Evolutionary conservation across 2,329 filamentous ascomycete species (phyloP).

Genomic region (Elsinoe perseae): DNA sequence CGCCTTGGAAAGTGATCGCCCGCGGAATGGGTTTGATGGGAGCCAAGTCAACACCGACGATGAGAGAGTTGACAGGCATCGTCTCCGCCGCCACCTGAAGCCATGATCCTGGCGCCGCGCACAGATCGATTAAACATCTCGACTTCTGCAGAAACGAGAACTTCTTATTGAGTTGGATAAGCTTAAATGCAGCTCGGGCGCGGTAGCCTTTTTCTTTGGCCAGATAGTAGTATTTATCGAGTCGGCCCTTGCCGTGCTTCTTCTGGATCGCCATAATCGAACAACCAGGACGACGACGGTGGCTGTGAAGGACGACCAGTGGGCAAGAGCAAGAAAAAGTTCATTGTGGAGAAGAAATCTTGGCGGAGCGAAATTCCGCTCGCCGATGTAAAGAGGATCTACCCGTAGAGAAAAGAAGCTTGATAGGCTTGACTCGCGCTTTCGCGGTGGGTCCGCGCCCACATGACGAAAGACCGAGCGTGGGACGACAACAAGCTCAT

Average conservation of each 20-base stretch:
- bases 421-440: background rate
- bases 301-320: background rate
- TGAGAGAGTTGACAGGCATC: conserved; percentile 84
- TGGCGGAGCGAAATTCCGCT: conserved; percentile 1
- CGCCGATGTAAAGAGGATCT: no score
- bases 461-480: conserved; percentile 11
- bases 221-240: conserved; percentile 98
- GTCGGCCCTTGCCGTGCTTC: conserved; percentile 96
- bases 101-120: conserved; percentile 94
- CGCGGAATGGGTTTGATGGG: conserved; percentile 94
- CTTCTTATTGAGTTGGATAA: conserved; percentile 98
- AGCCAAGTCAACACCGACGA: conserved; percentile 86
- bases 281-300: background rate
- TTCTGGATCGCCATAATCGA: conserved; percentile 84
- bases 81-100: conserved; percentile 92
- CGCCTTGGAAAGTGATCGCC: conserved; percentile 92
- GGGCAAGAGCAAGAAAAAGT: conserved; percentile 3
- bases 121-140: conserved; percentile 93
- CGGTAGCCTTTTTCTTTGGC: conserved; percentile 98
- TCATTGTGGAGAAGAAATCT: conserved; percentile 13
- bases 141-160: conserved; percentile 97
- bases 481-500: conserved; percentile 12
- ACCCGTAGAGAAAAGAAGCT: background rate
- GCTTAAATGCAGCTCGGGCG: conserved; percentile 91
- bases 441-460: background rate